Conservation (phyloP, 768 basidiomycete species). For the Naematelia aurantialba region DNA sequence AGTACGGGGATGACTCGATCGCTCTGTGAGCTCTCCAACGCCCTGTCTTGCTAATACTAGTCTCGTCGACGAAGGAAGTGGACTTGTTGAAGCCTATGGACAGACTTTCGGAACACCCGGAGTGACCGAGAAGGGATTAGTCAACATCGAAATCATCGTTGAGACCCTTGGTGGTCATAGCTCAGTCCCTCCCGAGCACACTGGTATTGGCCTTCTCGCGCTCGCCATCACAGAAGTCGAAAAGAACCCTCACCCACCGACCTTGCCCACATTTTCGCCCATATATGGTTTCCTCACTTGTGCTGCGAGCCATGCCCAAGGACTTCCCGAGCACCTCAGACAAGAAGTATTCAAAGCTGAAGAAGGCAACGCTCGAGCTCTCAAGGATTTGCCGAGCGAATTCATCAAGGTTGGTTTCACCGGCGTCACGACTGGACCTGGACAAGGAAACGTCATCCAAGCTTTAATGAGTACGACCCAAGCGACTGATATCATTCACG, state of each 20-base stretch:
- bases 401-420: neutral
- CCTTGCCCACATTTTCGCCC: constrained; percentile 42
- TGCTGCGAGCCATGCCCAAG: constrained; percentile 56
- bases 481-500: constrained; percentile 63
- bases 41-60: neutral
- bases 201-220: constrained; percentile 73
- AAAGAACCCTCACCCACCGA: constrained; percentile 55
- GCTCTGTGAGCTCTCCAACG: constrained; percentile 60
- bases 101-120: constrained; percentile 41
- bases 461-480: constrained; percentile 56
- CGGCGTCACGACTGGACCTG: neutral
- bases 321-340: neutral
- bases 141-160: constrained; percentile 33
- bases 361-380: neutral
- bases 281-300: constrained; percentile 57
- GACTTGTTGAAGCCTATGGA: constrained; percentile 37
- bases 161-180: constrained; percentile 71
- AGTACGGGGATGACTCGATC: constrained; percentile 69
- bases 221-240: constrained; percentile 66
- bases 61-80: constrained; percentile 77
- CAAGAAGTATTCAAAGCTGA: neutral
- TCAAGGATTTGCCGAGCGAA: neutral
- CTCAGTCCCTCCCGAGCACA: constrained; percentile 73
- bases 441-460: constrained; percentile 4
- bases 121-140: constrained; percentile 47